Evolutionary conservation across 805 yeast genomes (phyloP).

Genomic region (Nakazawaea peltata): DNA sequence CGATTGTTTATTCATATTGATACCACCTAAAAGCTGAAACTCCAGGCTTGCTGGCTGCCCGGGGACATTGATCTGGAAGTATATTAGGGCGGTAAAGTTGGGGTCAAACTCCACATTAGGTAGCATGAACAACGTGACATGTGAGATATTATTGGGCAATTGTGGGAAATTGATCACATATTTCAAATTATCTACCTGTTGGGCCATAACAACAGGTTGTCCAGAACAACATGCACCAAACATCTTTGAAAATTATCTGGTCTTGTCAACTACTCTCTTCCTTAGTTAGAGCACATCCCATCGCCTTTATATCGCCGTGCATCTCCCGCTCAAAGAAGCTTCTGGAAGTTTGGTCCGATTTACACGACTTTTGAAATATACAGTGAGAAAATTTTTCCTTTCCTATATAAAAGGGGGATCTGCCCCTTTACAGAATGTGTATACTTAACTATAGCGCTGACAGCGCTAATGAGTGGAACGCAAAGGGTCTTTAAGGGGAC

Average conservation of each 20-base stretch:
- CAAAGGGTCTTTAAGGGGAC: no score
- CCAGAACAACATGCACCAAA: conserved; percentile 77
- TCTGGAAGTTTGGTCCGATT: background rate
- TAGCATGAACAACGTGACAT: conserved; percentile 73
- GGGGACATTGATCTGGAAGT: conserved; percentile 69
- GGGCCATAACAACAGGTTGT: conserved; percentile 43
- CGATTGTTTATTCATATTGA: conserved; percentile 66
- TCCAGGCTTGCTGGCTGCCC: conserved; percentile 30
- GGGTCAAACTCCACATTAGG: conserved; percentile 75
- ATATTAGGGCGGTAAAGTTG: conserved; percentile 73
- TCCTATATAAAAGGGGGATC: no score
- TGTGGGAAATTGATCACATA: conserved; percentile 56
- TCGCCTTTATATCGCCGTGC: no score
- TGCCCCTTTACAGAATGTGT: no score
- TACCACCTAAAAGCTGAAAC: conserved; percentile 59
- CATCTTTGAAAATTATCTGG: conserved; percentile 27
- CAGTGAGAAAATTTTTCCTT: no score
- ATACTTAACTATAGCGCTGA: no score
- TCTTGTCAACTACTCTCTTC: background rate
- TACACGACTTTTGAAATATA: background rate
- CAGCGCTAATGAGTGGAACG: no score
- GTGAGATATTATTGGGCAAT: conserved; percentile 55
- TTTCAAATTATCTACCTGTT: conserved; percentile 62
- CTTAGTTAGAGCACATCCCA: background rate
- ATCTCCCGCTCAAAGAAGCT: no score